Base-by-base conservation (phyloP, 2,329 filamentous ascomycete genomes). In the Penicillium sp. region DNA sequence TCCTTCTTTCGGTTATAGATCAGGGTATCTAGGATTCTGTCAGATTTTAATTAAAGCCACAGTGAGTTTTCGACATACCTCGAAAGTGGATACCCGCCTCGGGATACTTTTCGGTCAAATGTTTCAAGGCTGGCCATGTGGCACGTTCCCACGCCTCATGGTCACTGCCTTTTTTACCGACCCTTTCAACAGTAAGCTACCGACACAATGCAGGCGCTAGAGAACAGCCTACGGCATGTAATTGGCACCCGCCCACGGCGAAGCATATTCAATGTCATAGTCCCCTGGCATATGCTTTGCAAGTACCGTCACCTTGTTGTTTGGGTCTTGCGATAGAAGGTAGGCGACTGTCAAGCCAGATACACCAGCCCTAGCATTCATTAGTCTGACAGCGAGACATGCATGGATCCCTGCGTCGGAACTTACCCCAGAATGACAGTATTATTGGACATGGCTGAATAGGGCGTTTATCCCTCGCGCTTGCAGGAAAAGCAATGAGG, bases 271-370 rank as follows among this genome's bases (percentile, higher is more conserved):
- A 50, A 89, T 82, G 50, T 90, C 84, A 63, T 90, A 92, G 68
- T 95, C 89, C 23, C 89, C 89, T 0, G 89, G 89, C 83, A 95
- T 92, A 60, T 94, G 84, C 57, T 90, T 93, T 4, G 86, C 83
- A 20, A 87, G 70, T 23, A 93, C 71, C 0, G 84, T 88, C 47
- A 93, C 66, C 16, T 70, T 68, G 50, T 80, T 73, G 8, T 64
- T 54, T 4, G 67, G 62, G 51, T 79, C 72, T 42, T 71, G 70
- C 9, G 79, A 79, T 10, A 84, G 66, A 11, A 78, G 63, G 15
- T 81, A 67, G 23, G 80, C 80, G 2, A 78, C 81, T 2, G 80
- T 83, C 35, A 84, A 69, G 16, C 79, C 80, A 20, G 77, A 71
- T 4, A 84, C 79, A 31, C 80, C 80, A 35, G 80, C 80, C 35